phyloP scores from a whole-genome alignment of 331 rosid species.

The Acacia concinna region DNA sequence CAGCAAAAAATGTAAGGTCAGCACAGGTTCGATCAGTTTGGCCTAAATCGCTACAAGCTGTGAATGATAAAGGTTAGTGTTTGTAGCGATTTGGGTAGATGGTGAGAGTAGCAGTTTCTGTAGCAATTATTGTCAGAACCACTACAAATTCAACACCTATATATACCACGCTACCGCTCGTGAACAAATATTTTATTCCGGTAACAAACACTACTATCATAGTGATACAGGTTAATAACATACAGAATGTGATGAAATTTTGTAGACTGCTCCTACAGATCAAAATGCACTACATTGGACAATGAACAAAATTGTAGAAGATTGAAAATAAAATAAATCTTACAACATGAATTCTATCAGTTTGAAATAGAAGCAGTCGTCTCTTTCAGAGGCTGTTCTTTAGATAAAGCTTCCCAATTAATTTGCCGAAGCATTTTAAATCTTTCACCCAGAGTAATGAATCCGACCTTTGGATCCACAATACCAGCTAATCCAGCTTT shows the following conservation, averaged over 20 bases:
- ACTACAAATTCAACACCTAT: too few species aligned
- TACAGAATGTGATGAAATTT: not conserved
- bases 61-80: too few species aligned
- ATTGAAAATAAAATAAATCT: not conserved
- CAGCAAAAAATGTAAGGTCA: too few species aligned
- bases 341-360: slow-evolving; percentile 41
- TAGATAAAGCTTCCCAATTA: slow-evolving; percentile 70
- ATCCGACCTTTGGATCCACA: slow-evolving; percentile 52
- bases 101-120: too few species aligned
- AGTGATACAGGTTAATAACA: not conserved
- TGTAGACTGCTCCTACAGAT: not conserved
- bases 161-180: too few species aligned
- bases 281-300: not conserved
- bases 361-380: slow-evolving; percentile 48
- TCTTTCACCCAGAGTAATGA: slow-evolving; percentile 61
- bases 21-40: too few species aligned
- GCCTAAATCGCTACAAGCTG: too few species aligned
- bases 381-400: slow-evolving; percentile 50
- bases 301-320: slow-evolving; percentile 1
- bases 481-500: slow-evolving; percentile 56
- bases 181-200: too few species aligned
- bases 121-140: too few species aligned
- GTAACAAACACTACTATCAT: too few species aligned
- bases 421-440: slow-evolving; percentile 61
- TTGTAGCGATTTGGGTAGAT: too few species aligned